These are phyloP conservation scores for Cordyceps cicadae DNA, from an alignment of 2,329 filamentous ascomycete species.

Conservation along the genomic window DNA sequence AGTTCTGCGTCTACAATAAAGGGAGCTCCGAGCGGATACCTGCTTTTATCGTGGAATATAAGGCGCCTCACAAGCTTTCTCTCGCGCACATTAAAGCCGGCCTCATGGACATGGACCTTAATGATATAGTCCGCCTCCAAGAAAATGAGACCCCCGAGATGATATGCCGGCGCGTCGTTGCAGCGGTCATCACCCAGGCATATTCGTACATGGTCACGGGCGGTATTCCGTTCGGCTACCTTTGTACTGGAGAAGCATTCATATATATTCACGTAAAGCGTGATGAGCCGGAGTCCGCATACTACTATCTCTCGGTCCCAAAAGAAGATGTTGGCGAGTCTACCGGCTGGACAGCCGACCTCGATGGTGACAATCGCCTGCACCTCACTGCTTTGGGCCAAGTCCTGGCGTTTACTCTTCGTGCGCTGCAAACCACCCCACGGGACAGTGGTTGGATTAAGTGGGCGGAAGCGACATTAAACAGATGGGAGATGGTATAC, in stretches of 20 bases:
- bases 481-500: conserved; percentile 5
- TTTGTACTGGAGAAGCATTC: conserved; percentile 2
- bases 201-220: conserved; percentile 3
- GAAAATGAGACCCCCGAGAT: not conserved
- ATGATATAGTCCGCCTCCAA: not conserved
- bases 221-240: not conserved
- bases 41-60: not conserved
- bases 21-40: not conserved
- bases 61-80: not conserved
- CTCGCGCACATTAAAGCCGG: too few species aligned
- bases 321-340: not conserved
- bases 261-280: not conserved
- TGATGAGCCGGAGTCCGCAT: not conserved
- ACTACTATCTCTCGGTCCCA: not conserved
- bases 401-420: conserved; percentile 1
- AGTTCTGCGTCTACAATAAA: conserved; percentile 1
- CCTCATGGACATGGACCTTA: not conserved
- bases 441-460: not conserved
- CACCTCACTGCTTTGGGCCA: conserved; percentile 4
- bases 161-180: not conserved
- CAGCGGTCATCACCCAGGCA: not conserved
- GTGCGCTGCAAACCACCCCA: conserved; percentile 1
- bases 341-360: not conserved
- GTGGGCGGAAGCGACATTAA: not conserved
- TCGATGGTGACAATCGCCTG: not conserved